These are phyloP conservation scores for Hibiscus tridactylites DNA, from an alignment of 345 rosid genomes.

Conservation along the genomic window DNA sequence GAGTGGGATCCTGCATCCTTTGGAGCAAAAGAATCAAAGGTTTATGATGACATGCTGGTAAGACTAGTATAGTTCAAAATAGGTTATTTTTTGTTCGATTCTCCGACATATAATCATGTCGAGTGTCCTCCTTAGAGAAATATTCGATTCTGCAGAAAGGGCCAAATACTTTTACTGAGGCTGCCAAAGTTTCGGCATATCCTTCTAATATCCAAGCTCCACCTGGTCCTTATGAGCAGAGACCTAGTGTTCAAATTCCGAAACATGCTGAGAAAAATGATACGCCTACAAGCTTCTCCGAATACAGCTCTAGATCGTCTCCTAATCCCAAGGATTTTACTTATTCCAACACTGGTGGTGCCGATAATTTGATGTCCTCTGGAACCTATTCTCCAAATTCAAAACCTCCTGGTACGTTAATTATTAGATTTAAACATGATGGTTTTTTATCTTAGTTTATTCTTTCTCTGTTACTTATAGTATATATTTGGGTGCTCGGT, in stretches of 20 bases:
- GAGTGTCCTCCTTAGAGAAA: neutral
- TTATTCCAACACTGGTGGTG: slow-evolving; percentile 20
- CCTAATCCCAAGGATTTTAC: slow-evolving; percentile 27
- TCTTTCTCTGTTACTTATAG: slow-evolving; percentile 1
- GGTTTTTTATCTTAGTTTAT: neutral
- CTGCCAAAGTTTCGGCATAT: slow-evolving; percentile 19
- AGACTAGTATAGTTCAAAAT: slow-evolving; percentile 8
- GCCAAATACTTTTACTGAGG: slow-evolving; percentile 36
- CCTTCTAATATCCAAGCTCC: slow-evolving; percentile 29
- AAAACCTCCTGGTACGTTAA: slow-evolving; percentile 33
- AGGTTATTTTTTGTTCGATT: slow-evolving; percentile 2
- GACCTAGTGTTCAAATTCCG: slow-evolving; percentile 26
- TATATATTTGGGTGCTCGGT: neutral
- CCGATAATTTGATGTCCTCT: slow-evolving; percentile 9
- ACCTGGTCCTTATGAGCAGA: slow-evolving; percentile 15
- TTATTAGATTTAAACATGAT: slow-evolving; percentile 2
- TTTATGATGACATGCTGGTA: slow-evolving; percentile 53
- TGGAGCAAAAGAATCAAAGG: slow-evolving; percentile 44
- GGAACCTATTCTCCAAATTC: slow-evolving; percentile 23
- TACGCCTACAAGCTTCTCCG: slow-evolving; percentile 19
- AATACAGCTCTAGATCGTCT: slow-evolving; percentile 27
- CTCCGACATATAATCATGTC: neutral
- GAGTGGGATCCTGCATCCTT: slow-evolving; percentile 67
- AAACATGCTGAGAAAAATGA: slow-evolving; percentile 27
- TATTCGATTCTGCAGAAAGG: slow-evolving; percentile 42